Percentiles rank a stretch among this genome's conserved stretches.
These are phyloP conservation scores for Punica granatum DNA, from an alignment of 345 rosid genomes.

Conservation along the genomic window DNA sequence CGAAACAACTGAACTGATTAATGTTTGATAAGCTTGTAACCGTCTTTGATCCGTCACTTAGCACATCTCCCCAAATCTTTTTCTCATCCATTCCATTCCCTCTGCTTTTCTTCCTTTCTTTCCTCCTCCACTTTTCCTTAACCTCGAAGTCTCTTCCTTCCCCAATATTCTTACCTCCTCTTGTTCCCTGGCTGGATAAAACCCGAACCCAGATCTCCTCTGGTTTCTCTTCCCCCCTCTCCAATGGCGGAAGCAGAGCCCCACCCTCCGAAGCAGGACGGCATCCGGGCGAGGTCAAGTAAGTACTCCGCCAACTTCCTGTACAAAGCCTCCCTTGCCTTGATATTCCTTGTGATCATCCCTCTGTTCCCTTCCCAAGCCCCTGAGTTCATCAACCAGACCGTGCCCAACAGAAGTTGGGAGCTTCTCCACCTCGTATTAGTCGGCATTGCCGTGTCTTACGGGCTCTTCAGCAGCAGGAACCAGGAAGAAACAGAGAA, in stretches of 20 bases:
- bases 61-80: too few species aligned
- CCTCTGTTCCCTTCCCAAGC: slow-evolving; percentile 75
- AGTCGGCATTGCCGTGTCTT: slow-evolving; percentile 97
- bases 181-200: not conserved
- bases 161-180: not conserved
- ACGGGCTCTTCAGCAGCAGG: slow-evolving; percentile 77
- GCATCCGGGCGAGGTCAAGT: slow-evolving; percentile 33
- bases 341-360: slow-evolving; percentile 34
- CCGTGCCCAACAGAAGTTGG: slow-evolving; percentile 52
- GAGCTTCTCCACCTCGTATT: slow-evolving; percentile 89
- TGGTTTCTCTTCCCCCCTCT: slow-evolving; percentile 17
- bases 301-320: slow-evolving; percentile 52
- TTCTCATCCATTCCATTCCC: too few species aligned
- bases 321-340: slow-evolving; percentile 50
- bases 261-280: not conserved
- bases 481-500: slow-evolving; percentile 45
- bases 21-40: too few species aligned
- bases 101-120: slow-evolving; percentile 7
- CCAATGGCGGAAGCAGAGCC: slow-evolving; percentile 59
- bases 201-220: not conserved
- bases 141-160: slow-evolving; percentile 7
- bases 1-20: too few species aligned
- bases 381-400: slow-evolving; percentile 77
- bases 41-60: too few species aligned
- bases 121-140: slow-evolving; percentile 10